A percentile compares a stretch with the other conserved stretches of the same genome.
Conservation (phyloP, 139 green algal species). For the Trebouxia sp. region DNA sequence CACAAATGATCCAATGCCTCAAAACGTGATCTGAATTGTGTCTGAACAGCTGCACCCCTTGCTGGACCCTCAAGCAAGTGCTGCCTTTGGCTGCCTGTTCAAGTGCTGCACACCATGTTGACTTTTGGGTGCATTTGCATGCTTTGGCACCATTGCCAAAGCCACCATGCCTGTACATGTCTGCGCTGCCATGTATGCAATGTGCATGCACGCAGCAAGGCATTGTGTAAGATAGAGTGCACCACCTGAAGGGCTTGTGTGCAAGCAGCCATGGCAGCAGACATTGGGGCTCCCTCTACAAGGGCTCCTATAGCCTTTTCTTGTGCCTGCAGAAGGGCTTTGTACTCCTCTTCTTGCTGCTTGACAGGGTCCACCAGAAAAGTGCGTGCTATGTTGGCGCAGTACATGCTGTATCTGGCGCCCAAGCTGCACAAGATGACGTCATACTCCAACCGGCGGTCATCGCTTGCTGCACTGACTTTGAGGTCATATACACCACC, state of each 20-base stretch:
- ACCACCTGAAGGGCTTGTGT: conserved; percentile 57
- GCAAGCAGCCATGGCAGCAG: conserved; percentile 73
- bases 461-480: conserved; percentile 40
- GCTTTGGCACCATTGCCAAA: too few relatives aligned
- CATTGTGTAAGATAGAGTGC: too few relatives aligned
- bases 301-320: conserved; percentile 80
- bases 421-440: conserved; percentile 57
- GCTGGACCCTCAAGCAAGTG: neutral
- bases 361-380: conserved; percentile 89
- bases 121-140: too few relatives aligned
- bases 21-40: neutral
- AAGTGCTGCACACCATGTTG: too few relatives aligned
- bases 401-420: conserved; percentile 86
- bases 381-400: conserved; percentile 89
- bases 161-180: too few relatives aligned
- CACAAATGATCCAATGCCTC: neutral
- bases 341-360: conserved; percentile 80
- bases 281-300: conserved; percentile 62
- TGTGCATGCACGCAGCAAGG: neutral
- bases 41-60: neutral
- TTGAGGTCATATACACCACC: conserved; percentile 79
- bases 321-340: conserved; percentile 72
- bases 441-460: conserved; percentile 61
- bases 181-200: neutral
- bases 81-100: neutral